Evolutionary conservation across 768 basidiomycete species (phyloP).

Genomic region (Termitomyces titanicus): DNA sequence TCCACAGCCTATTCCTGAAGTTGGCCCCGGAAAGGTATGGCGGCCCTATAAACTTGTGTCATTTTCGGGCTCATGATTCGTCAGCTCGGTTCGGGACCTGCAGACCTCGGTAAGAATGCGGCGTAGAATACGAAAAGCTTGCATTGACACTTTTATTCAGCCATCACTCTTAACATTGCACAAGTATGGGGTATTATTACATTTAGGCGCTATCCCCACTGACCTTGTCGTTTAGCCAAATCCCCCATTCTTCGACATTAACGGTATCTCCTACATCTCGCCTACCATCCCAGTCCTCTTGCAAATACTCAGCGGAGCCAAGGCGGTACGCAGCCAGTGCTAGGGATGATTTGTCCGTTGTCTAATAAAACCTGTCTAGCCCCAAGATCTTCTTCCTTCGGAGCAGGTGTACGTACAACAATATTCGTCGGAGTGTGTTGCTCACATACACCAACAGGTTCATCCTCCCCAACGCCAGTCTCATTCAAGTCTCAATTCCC

Average conservation of each 20-base stretch:
- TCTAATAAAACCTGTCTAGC: conserved; percentile 10
- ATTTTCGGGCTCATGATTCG: background rate
- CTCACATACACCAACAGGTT: background rate
- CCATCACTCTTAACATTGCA: conserved; percentile 18
- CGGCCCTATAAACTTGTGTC: background rate
- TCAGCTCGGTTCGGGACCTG: conserved; percentile 16
- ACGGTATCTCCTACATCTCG: conserved; percentile 29
- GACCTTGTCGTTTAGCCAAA: conserved; percentile 17
- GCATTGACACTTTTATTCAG: conserved; percentile 1
- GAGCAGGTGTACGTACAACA: conserved; percentile 17
- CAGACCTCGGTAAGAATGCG: conserved; percentile 15
- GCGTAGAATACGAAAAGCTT: background rate
- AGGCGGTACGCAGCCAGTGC: conserved; percentile 4
- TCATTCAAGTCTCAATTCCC: conserved; percentile 20
- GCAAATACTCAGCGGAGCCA: conserved; percentile 48
- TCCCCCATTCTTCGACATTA: conserved; percentile 28
- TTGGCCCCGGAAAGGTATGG: conserved; percentile 13
- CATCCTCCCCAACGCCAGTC: conserved; percentile 15
- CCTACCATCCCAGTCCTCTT: conserved; percentile 48
- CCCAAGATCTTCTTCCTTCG: conserved; percentile 45
- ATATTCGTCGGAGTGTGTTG: background rate
- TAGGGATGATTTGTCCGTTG: background rate
- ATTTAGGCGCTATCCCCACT: background rate
- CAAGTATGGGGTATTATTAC: conserved; percentile 4
- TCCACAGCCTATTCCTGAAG: conserved; percentile 14